Conservation (phyloP, 305 asterid genomes). For the Solanum hybrid region DNA sequence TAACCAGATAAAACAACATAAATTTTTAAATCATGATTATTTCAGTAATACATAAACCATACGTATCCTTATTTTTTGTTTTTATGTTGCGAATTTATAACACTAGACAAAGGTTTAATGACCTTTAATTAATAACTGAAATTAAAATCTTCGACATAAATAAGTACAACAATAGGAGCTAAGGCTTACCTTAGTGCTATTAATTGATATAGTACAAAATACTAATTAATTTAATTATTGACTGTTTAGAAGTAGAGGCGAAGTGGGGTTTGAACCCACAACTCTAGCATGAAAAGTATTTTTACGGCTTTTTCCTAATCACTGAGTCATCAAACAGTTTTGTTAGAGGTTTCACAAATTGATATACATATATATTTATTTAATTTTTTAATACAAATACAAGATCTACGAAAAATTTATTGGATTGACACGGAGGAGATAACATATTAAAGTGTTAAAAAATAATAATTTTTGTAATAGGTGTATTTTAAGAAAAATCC, state of each 20-base stretch:
- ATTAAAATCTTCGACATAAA: neutral
- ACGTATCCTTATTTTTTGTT: neutral
- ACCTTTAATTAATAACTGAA: neutral
- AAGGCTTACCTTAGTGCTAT: neutral
- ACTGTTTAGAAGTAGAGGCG: constrained; percentile 11
- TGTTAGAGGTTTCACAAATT: no score
- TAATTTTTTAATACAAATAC: no score
- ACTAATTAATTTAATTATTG: neutral
- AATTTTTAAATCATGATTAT: neutral
- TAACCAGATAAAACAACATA: neutral
- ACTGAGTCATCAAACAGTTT: no score
- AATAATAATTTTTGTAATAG: neutral
- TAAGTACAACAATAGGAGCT: neutral
- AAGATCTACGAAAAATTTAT: no score
- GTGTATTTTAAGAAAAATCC: neutral
- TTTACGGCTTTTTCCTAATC: no score
- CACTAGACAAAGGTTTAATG: neutral
- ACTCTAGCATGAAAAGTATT: neutral
- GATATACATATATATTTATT: no score
- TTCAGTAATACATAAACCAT: neutral
- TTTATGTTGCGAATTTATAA: neutral
- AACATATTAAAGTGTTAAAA: neutral
- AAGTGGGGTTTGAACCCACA: neutral
- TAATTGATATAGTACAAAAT: neutral
- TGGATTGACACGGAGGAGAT: neutral